Percentiles rank a stretch among this genome's conserved stretches.
Evolutionary conservation across 2,329 filamentous ascomycete species (phyloP).

Genomic region (Ramichloridium luteum): DNA sequence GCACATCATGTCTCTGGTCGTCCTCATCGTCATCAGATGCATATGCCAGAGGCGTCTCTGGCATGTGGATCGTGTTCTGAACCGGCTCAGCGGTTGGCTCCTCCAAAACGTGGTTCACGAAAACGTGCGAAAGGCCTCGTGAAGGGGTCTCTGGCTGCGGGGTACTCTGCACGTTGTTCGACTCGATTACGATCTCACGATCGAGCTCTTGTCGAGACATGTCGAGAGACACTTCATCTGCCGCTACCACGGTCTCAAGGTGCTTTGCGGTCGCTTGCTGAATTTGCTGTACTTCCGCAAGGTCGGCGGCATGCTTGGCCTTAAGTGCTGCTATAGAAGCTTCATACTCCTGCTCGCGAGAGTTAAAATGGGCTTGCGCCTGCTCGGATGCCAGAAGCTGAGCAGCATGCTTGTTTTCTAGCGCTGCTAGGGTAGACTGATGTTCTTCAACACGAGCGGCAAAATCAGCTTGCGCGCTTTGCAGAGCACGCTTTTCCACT

Average conservation of each 20-base stretch:
- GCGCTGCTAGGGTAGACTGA: slow-evolving; percentile 2
- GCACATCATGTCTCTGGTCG: no score
- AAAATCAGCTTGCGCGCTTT: slow-evolving; percentile 6
- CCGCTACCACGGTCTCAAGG: not conserved
- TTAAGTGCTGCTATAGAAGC: no score
- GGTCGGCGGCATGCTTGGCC: slow-evolving; percentile 6
- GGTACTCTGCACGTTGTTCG: not conserved
- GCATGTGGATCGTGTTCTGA: not conserved
- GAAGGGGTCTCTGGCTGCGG: slow-evolving; percentile 4
- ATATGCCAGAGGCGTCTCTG: slow-evolving; percentile 12
- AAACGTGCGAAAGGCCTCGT: slow-evolving; percentile 12
- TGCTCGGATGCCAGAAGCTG: no score
- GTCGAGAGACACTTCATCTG: not conserved
- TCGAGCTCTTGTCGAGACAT: not conserved
- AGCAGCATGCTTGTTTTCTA: not conserved
- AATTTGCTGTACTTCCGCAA: not conserved
- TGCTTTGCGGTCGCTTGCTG: not conserved
- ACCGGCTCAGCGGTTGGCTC: slow-evolving; percentile 1
- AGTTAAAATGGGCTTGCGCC: no score
- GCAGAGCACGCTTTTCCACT: slow-evolving; percentile 1
- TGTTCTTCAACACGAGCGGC: slow-evolving; percentile 3
- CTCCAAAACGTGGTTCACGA: slow-evolving; percentile 9
- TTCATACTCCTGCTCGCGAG: no score
- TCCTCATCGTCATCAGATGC: slow-evolving; percentile 10
- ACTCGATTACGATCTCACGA: not conserved